Base-by-base conservation (phyloP, 2,329 filamentous ascomycete species). In the Scedosporium aurantiacum region DNA sequence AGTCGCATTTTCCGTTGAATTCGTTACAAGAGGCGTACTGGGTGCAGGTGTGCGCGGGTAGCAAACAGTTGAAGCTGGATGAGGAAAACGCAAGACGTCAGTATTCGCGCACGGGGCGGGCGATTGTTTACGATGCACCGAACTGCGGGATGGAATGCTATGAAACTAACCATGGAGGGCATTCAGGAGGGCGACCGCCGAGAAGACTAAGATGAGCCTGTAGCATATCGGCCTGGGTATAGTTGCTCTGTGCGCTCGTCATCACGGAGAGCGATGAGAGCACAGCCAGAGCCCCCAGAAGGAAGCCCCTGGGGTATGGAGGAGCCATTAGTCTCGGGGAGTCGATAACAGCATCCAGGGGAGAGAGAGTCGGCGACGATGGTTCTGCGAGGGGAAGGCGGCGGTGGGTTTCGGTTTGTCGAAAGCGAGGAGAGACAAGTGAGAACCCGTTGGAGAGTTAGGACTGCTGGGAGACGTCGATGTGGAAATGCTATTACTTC, bases 1-100 rank as follows among this genome's bases (percentile, higher is more conserved):
- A 99, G 63, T 87, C 83, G 76, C 94, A 99, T 79, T 95, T 92
- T 58, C 94, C 94, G 68, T 91, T 96, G 70, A 86, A 91, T 69
- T 88, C 85, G 73, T 94, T 95, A 74, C 94, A 99, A 40, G 85
- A 81, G 41, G 91, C 89, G 72, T 89, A 99, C 75, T 99, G 94
- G 64, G 90, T 86, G 74, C 94, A 99, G 64, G 85, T 86, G 73
- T 96, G 95, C 64, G 90, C 90, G 28, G 94, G 92, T 16, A 99
- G 83, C 63, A 97, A 89, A 77, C 94, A 99, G 82, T 99, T 97
- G 82, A 99, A 99, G 79, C 94, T 93, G 66, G 68, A 18, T 14
- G 23, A 50, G 16, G 28, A 5, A 21, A 70, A 73, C 62, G 68
- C 12, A 10, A 43, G 40, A n/a, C 7, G 61, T 72, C 62, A 70